Percentiles rank a stretch among this genome's conserved stretches.
phyloP scores from a whole-genome alignment of 805 yeast genomes.

The Groenewaldozyma tartarivorans region DNA sequence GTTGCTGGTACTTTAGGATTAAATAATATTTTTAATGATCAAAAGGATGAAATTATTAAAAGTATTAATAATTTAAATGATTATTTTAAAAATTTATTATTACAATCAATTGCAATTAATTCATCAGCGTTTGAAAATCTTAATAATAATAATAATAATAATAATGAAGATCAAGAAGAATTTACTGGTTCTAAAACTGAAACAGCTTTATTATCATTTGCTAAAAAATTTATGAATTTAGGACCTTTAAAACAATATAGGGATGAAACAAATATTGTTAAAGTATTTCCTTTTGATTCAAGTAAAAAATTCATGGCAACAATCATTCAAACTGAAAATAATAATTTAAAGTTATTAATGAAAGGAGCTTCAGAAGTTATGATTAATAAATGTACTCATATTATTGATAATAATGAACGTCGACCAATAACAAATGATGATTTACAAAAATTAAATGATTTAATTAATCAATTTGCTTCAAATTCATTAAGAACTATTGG shows the following conservation, averaged over 20 bases:
- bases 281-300: slow-evolving; percentile 84
- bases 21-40: slow-evolving; percentile 35
- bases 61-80: slow-evolving; percentile 9
- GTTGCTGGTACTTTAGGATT: slow-evolving; percentile 64
- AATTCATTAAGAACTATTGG: slow-evolving; percentile 82
- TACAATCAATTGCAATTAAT: slow-evolving; percentile 61
- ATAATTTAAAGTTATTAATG: slow-evolving; percentile 42
- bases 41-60: slow-evolving; percentile 28
- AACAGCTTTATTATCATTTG: slow-evolving; percentile 69
- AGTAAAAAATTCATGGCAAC: slow-evolving; percentile 88
- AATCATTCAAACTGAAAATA: slow-evolving; percentile 36
- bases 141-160: slow-evolving; percentile 21
- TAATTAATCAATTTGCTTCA: slow-evolving; percentile 54
- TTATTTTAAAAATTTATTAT: slow-evolving; percentile 20
- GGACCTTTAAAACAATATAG: slow-evolving; percentile 41
- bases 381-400: slow-evolving; percentile 43
- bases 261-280: slow-evolving; percentile 40
- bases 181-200: slow-evolving; percentile 93
- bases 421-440: slow-evolving; percentile 18
- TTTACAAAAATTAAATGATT: slow-evolving; percentile 26
- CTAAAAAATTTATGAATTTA: slow-evolving; percentile 42
- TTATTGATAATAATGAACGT: slow-evolving; percentile 10
- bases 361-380: slow-evolving; percentile 96
- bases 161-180: slow-evolving; percentile 37
- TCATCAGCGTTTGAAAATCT: slow-evolving; percentile 75